Percentiles rank a stretch among this genome's conserved stretches.
phyloP scores from a whole-genome alignment of 2,329 filamentous ascomycete species.

The Botryotinia convoluta region DNA sequence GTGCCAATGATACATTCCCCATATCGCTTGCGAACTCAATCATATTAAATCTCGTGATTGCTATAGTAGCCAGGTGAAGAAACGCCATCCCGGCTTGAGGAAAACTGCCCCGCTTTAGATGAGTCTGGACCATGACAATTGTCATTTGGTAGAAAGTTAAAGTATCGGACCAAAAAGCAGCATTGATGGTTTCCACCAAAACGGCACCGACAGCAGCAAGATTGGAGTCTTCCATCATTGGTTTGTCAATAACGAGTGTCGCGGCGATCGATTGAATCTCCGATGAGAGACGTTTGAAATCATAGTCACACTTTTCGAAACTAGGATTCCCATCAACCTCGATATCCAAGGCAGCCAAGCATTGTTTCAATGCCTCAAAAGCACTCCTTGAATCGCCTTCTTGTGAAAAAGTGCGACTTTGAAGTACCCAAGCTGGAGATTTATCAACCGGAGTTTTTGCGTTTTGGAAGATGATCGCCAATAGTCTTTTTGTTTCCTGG shows the following conservation, averaged over 20 bases:
- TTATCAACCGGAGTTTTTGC: slow-evolving; percentile 74
- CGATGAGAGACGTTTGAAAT: slow-evolving; percentile 63
- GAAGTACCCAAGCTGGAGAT: slow-evolving; percentile 78
- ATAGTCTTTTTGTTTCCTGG: slow-evolving; percentile 63
- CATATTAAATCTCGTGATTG: slow-evolving; percentile 68
- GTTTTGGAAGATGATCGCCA: slow-evolving; percentile 66
- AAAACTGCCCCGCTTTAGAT: slow-evolving; percentile 62
- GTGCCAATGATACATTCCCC: slow-evolving; percentile 58
- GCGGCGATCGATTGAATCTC: slow-evolving; percentile 58
- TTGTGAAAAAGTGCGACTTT: slow-evolving; percentile 75
- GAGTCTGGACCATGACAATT: slow-evolving; percentile 64
- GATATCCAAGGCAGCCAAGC: slow-evolving; percentile 67
- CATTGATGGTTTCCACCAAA: slow-evolving; percentile 65
- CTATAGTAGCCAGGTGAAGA: slow-evolving; percentile 65
- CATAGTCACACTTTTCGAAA: slow-evolving; percentile 73
- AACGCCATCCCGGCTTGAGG: slow-evolving; percentile 69
- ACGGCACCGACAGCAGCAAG: slow-evolving; percentile 66
- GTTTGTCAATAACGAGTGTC: slow-evolving; percentile 45
- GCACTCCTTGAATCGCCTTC: slow-evolving; percentile 69
- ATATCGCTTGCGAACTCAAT: slow-evolving; percentile 64
- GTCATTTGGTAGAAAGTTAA: slow-evolving; percentile 71
- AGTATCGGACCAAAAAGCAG: slow-evolving; percentile 71
- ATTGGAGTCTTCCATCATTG: slow-evolving; percentile 48
- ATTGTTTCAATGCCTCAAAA: slow-evolving; percentile 67
- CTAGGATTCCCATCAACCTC: slow-evolving; percentile 62